phyloP scores from a whole-genome alignment of 2,329 filamentous ascomycete genomes.

The Paraconiothyrium brasiliense region DNA sequence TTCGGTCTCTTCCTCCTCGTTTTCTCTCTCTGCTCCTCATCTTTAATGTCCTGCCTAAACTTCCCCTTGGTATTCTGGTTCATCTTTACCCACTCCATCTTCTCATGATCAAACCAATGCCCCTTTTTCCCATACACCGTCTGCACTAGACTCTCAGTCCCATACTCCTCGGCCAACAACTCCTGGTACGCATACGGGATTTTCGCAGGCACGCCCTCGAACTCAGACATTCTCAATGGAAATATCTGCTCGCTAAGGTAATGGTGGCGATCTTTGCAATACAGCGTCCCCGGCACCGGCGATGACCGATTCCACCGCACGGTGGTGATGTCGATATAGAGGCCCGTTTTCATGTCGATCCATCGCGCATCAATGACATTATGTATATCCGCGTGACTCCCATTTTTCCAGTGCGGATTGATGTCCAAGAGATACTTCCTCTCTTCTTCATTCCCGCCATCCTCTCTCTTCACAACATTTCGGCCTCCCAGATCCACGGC shows the following conservation, averaged over 20 bases:
- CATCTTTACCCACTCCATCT: conserved; percentile 36
- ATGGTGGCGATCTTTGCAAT: conserved; percentile 66
- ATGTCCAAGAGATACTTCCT: conserved; percentile 65
- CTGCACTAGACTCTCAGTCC: conserved; percentile 57
- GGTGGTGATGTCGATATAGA: conserved; percentile 71
- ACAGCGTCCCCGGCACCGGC: conserved; percentile 21
- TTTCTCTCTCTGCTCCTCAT: conserved; percentile 9
- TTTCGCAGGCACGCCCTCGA: conserved; percentile 63
- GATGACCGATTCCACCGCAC: conserved; percentile 48
- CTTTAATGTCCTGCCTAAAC: conserved; percentile 10
- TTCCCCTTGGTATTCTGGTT: background rate
- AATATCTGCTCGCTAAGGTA: conserved; percentile 65
- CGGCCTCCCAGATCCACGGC: background rate
- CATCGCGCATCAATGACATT: conserved; percentile 70
- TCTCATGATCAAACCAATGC: conserved; percentile 52
- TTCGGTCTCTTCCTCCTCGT: background rate
- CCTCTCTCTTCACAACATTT: conserved; percentile 35
- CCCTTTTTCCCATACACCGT: conserved; percentile 52
- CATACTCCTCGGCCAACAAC: conserved; percentile 65
- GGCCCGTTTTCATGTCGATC: conserved; percentile 67
- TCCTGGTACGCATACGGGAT: conserved; percentile 66
- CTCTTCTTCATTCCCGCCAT: conserved; percentile 26
- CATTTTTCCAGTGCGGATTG: conserved; percentile 64
- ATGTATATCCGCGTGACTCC: conserved; percentile 54
- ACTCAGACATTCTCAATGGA: conserved; percentile 63